A percentile compares a stretch with the other conserved stretches of the same genome.
Evolutionary conservation across 305 asterid species (phyloP).

Genomic region (Ilex paraguariensis): DNA sequence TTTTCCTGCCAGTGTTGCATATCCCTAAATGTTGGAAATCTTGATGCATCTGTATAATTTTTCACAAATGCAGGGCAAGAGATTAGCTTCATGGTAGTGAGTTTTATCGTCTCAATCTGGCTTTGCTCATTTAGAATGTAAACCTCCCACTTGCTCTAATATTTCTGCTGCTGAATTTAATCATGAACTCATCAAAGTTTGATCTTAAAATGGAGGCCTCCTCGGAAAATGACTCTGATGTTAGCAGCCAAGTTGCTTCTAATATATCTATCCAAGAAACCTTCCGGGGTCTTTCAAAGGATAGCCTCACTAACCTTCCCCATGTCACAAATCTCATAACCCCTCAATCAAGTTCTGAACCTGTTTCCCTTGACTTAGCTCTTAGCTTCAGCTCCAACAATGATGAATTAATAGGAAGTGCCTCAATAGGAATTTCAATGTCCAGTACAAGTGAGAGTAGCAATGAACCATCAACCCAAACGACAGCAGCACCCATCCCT

Average conservation of each 20-base stretch:
- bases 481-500: conserved; percentile 14
- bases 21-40: too few species aligned
- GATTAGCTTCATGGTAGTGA: not conserved
- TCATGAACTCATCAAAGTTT: conserved; percentile 35
- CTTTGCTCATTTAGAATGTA: not conserved
- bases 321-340: conserved; percentile 3
- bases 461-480: conserved; percentile 29
- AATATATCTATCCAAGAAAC: conserved; percentile 32
- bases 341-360: conserved; percentile 19
- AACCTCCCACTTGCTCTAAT: conserved; percentile 5
- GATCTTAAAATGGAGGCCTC: conserved; percentile 35
- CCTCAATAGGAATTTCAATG: conserved; percentile 23
- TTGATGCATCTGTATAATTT: not conserved
- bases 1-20: not conserved
- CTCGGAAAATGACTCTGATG: conserved; percentile 29
- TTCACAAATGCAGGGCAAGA: not conserved
- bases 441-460: conserved; percentile 51
- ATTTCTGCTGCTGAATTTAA: conserved; percentile 1
- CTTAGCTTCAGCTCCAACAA: conserved; percentile 26
- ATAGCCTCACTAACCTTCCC: conserved; percentile 9
- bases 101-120: not conserved
- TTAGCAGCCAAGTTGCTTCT: conserved; percentile 36
- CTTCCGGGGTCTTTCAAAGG: conserved; percentile 8
- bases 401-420: conserved; percentile 20
- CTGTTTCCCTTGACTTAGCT: conserved; percentile 39